Evolutionary conservation across 148 eudicot species (phyloP).

Genomic region (Amaranthus cruentus): DNA sequence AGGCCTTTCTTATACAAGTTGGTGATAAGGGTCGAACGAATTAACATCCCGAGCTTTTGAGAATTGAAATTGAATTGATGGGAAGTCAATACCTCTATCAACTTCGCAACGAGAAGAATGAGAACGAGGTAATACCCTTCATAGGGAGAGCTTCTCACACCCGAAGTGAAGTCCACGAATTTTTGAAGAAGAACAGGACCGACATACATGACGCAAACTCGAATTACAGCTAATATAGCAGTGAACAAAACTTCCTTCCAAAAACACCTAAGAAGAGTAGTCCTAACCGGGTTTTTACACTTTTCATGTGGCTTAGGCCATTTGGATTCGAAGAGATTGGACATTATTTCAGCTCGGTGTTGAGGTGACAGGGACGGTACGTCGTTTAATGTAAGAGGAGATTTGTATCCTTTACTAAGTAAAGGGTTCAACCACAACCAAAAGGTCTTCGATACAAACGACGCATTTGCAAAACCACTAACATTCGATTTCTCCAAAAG

Average conservation of each 20-base stretch:
- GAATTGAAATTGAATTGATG: conserved; percentile 88
- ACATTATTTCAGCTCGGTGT: conserved; percentile 68
- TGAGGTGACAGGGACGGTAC: conserved; percentile 72
- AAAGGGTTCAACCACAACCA: conserved; percentile 88
- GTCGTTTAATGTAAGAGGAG: conserved; percentile 56
- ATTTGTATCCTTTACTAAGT: conserved; percentile 59
- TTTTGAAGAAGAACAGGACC: conserved; percentile 72
- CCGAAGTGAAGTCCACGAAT: conserved; percentile 70
- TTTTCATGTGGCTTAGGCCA: conserved; percentile 77
- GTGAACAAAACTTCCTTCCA: conserved; percentile 72
- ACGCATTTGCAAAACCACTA: conserved; percentile 65
- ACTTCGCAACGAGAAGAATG: conserved; percentile 58
- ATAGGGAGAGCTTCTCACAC: conserved; percentile 51
- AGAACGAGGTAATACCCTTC: conserved; percentile 82
- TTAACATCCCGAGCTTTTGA: conserved; percentile 83
- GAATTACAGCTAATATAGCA: conserved; percentile 61
- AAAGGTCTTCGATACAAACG: conserved; percentile 58
- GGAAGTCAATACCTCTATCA: conserved; percentile 60
- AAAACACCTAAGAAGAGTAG: conserved; percentile 69
- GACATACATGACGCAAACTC: conserved; percentile 76
- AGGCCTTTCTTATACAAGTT: conserved; percentile 83
- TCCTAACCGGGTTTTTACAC: conserved; percentile 65
- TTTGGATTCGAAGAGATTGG: conserved; percentile 54
- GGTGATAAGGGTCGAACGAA: conserved; percentile 70
- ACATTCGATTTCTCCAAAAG: conserved; percentile 42